Evolutionary conservation across 208 protist species (phyloP), one percentile per base, ranked within the genome.

Genomic region (Trypanosoma boissoni): DNA sequence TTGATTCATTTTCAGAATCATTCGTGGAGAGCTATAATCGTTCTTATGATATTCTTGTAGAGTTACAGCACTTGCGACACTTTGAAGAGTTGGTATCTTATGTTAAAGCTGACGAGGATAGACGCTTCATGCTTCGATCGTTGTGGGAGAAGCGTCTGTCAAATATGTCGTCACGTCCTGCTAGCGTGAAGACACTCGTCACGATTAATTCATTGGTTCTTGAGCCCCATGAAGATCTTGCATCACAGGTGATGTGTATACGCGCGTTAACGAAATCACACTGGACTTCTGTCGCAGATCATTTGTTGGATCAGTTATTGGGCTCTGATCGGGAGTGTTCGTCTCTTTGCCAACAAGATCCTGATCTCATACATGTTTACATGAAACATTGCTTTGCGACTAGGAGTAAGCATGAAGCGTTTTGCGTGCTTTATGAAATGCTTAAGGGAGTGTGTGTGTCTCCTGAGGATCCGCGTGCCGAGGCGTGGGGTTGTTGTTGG

Each of bases 71-170:
- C 73, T 72, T 99, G 16, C 75, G 88, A 5, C 98, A 99, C 80
- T 92, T 99, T 64, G 98, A 99, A 74, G 98, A 99, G 77, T 84
- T 99, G 29, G 86, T 99, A 14, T 80, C 83, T 23, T 99, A 96
- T 83, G 95, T 96, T 39, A 83, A 68, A 20, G 82, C 83, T 10
- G 66, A 57, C 37, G 49, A 37, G 29, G 80, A 96, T 44, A 74
- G 88, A 5, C 64, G 67, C 44, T 45, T 39, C 20, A 76, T 92
- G 72, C 70, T 97, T 29, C 68, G 68, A 44, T 50, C 85, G 5
- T 84, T 94, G 37, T 99, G 98, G 97, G 78, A 82, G 29, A 65
- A 50, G 23, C 86, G 98, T 24, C 68, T 99, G 18, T 48, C 67
- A 20, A 76, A 88, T 26, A 88, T 95, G 71, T 86, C 95, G 46